Conservation (phyloP, 768 basidiomycete genomes). For the Leccinum truebloodii region DNA sequence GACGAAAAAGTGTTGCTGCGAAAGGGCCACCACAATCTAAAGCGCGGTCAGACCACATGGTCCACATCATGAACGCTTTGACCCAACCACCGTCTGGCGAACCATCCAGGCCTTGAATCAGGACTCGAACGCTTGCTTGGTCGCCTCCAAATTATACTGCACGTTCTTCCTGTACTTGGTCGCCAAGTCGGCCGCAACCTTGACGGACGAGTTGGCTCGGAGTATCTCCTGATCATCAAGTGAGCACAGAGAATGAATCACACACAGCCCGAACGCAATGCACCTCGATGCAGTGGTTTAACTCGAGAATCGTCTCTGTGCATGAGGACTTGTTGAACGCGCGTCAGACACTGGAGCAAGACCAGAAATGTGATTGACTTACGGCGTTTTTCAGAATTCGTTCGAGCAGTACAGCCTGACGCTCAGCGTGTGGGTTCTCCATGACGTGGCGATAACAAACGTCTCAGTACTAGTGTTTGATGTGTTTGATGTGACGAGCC, state of each 20-base stretch:
- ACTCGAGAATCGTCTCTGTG: conserved; percentile 85
- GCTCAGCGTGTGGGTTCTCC: conserved; percentile 95
- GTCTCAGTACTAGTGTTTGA: not conserved
- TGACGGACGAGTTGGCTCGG: conserved; percentile 73
- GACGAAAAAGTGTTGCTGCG: not conserved
- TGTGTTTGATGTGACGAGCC: conserved; percentile 51
- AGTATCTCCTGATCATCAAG: conserved; percentile 63
- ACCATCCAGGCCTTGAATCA: not conserved
- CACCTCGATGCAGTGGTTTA: conserved; percentile 88
- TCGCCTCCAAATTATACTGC: conserved; percentile 85
- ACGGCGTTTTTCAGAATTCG: conserved; percentile 91
- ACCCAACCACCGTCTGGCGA: not conserved
- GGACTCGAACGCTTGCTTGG: conserved; percentile 37
- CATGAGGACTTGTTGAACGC: conserved; percentile 70
- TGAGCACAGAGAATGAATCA: not conserved
- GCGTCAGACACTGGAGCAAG: not conserved
- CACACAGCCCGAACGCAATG: not conserved
- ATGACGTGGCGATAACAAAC: conserved; percentile 32
- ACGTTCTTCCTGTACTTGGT: conserved; percentile 92
- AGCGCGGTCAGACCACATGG: not conserved
- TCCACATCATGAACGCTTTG: not conserved
- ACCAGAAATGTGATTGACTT: conserved; percentile 27
- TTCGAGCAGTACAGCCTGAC: conserved; percentile 87
- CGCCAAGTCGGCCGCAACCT: conserved; percentile 79
- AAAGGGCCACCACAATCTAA: not conserved